These are phyloP conservation scores for Biscutella laevigata DNA, from an alignment of 441 rosid species.

Conservation along the genomic window DNA sequence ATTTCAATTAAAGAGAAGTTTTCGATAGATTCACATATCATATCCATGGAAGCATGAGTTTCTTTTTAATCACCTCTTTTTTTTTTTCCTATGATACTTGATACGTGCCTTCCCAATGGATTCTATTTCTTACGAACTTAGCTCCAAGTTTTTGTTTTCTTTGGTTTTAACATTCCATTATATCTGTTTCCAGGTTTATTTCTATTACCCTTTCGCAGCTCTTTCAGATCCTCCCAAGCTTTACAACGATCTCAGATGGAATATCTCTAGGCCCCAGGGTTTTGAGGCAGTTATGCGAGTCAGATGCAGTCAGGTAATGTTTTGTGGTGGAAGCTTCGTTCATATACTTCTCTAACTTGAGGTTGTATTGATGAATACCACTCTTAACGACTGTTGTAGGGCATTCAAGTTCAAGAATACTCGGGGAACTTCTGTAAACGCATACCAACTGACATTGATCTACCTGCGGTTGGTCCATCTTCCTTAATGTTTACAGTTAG, in stretches of 20 bases:
- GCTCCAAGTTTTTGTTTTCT: no score
- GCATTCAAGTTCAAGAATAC: constrained; percentile 97
- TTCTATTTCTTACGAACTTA: no score
- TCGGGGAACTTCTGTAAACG: constrained; percentile 94
- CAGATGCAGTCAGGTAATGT: constrained; percentile 88
- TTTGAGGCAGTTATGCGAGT: constrained; percentile 99
- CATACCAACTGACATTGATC: constrained; percentile 48
- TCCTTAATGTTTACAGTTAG: background rate
- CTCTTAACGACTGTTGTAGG: constrained; percentile 38
- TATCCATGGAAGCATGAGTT: no score
- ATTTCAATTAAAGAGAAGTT: no score
- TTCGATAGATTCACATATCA: no score
- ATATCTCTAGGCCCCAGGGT: constrained; percentile 95
- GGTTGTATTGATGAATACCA: constrained; percentile 15
- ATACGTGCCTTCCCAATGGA: no score
- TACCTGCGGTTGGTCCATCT: constrained; percentile 25
- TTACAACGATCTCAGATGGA: constrained; percentile 98
- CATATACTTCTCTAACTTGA: constrained; percentile 15
- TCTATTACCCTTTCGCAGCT: constrained; percentile 87
- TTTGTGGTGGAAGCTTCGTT: constrained; percentile 10
- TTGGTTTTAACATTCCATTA: background rate
- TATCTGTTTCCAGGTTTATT: constrained; percentile 59
- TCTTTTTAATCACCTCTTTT: no score
- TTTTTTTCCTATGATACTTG: no score
- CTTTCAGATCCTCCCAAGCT: constrained; percentile 91